phyloP scores from a whole-genome alignment of 1,284 basidiomycete species.

The Ustilago hordei region DNA sequence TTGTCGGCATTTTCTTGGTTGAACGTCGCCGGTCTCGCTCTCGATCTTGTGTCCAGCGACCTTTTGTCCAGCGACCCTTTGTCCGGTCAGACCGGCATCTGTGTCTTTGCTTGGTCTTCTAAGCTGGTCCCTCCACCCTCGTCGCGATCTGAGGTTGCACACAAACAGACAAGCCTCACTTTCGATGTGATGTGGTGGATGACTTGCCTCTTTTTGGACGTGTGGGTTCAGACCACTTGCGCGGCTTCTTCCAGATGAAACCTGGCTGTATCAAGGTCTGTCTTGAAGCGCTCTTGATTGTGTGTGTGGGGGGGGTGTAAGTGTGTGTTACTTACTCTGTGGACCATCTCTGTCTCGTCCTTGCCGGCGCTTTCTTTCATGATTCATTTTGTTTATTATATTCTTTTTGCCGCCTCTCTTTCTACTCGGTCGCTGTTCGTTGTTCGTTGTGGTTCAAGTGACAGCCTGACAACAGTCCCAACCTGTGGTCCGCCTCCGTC shows the following conservation, averaged over 20 bases:
- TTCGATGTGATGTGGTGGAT: too few species aligned
- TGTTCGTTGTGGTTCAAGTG: neutral
- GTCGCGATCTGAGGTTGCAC: conserved; percentile 1
- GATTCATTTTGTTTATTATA: neutral
- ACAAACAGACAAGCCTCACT: neutral
- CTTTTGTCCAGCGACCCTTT: neutral
- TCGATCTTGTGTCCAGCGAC: neutral
- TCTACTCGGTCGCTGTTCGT: neutral
- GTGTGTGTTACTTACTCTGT: too few species aligned
- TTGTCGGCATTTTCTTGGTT: conserved; percentile 5
- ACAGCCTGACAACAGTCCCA: neutral
- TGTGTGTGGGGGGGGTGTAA: too few species aligned
- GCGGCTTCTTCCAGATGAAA: too few species aligned
- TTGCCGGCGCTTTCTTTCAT: neutral
- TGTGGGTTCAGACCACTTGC: neutral
- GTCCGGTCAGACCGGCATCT: neutral
- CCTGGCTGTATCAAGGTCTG: too few species aligned
- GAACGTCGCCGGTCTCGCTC: neutral
- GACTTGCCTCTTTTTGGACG: too few species aligned
- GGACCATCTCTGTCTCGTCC: neutral
- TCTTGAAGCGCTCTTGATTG: too few species aligned
- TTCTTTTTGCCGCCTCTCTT: neutral
- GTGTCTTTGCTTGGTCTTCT: neutral
- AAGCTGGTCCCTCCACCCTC: neutral
- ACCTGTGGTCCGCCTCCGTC: neutral